These are phyloP conservation scores for Aphanomyces stellatus DNA, from an alignment of 352 stramenopile genomes.

Conservation along the genomic window DNA sequence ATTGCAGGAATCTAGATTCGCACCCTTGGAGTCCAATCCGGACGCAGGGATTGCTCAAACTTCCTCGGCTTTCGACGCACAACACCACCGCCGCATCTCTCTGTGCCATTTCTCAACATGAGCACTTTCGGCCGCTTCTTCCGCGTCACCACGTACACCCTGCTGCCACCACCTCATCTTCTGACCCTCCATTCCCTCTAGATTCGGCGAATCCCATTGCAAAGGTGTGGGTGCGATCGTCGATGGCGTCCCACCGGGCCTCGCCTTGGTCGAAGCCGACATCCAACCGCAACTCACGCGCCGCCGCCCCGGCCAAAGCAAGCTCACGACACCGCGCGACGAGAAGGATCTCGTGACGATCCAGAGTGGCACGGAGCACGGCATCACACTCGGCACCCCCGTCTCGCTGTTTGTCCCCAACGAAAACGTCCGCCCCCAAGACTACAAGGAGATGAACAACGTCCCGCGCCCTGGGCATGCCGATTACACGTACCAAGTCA, in stretches of 20 bases:
- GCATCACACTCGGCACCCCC: slow-evolving; percentile 93
- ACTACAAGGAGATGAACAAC: slow-evolving; percentile 96
- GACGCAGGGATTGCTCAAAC: too few relatives aligned
- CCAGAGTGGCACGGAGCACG: slow-evolving; percentile 92
- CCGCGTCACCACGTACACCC: slow-evolving; percentile 90
- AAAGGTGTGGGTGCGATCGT: slow-evolving; percentile 96
- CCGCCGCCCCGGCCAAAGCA: slow-evolving; percentile 94
- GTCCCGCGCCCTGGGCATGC: slow-evolving; percentile 91
- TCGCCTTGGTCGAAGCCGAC: slow-evolving; percentile 91
- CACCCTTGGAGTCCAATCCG: too few relatives aligned
- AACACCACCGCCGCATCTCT: too few relatives aligned
- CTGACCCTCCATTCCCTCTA: slow-evolving; percentile 10
- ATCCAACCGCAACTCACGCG: slow-evolving; percentile 97
- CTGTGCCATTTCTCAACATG: slow-evolving; percentile 32
- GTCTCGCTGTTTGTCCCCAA: slow-evolving; percentile 97
- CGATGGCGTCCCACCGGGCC: slow-evolving; percentile 95
- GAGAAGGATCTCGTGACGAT: slow-evolving; percentile 97
- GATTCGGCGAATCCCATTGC: slow-evolving; percentile 98
- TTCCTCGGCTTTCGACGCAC: too few relatives aligned
- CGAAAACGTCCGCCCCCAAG: slow-evolving; percentile 93
- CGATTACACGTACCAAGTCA: slow-evolving; percentile 99
- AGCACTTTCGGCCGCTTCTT: slow-evolving; percentile 96
- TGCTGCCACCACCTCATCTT: background rate
- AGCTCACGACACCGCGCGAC: slow-evolving; percentile 97
- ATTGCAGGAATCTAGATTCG: too few relatives aligned